Conservation (phyloP, 1,284 basidiomycete genomes). For the Ganoderma lingzhi region DNA sequence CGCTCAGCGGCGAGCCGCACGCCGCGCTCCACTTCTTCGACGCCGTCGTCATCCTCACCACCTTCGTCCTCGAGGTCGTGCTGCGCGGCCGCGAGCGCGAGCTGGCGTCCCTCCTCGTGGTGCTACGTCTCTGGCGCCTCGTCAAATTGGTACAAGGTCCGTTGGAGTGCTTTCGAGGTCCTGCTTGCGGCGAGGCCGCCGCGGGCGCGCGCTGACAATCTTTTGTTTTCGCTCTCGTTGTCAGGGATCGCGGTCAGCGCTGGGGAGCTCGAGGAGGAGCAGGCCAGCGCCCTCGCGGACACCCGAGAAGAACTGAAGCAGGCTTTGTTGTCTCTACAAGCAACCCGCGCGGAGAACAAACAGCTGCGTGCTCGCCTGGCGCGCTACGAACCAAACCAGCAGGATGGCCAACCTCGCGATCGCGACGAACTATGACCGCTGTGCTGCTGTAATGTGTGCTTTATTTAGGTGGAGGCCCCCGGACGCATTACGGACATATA, state of each 20-base stretch:
- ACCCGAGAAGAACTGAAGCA: slow-evolving; percentile 56
- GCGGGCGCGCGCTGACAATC: not conserved
- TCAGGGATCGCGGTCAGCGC: slow-evolving; percentile 78
- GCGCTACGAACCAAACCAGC: slow-evolving; percentile 18
- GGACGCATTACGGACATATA: not conserved
- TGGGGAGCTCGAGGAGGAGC: slow-evolving; percentile 70
- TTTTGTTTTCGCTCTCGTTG: not conserved
- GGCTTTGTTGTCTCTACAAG: slow-evolving; percentile 41
- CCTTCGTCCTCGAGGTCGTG: slow-evolving; percentile 75
- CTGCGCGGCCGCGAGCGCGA: slow-evolving; percentile 74
- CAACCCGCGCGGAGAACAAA: slow-evolving; percentile 48
- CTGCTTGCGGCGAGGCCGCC: no score
- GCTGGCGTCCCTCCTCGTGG: slow-evolving; percentile 71
- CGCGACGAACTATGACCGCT: slow-evolving; percentile 10
- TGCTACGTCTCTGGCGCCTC: slow-evolving; percentile 80
- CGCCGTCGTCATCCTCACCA: slow-evolving; percentile 71
- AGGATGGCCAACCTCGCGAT: slow-evolving; percentile 5
- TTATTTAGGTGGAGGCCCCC: not conserved
- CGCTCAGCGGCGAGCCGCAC: slow-evolving; percentile 58
- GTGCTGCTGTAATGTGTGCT: not conserved
- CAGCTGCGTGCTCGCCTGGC: slow-evolving; percentile 46
- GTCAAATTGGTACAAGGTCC: slow-evolving; percentile 81
- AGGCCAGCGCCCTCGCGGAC: slow-evolving; percentile 54
- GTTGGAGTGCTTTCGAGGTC: not conserved
- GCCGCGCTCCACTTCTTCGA: slow-evolving; percentile 76